These are phyloP conservation scores for Annulohypoxylon bovei DNA, from an alignment of 495 filamentous ascomycete genomes.

Conservation along the genomic window DNA sequence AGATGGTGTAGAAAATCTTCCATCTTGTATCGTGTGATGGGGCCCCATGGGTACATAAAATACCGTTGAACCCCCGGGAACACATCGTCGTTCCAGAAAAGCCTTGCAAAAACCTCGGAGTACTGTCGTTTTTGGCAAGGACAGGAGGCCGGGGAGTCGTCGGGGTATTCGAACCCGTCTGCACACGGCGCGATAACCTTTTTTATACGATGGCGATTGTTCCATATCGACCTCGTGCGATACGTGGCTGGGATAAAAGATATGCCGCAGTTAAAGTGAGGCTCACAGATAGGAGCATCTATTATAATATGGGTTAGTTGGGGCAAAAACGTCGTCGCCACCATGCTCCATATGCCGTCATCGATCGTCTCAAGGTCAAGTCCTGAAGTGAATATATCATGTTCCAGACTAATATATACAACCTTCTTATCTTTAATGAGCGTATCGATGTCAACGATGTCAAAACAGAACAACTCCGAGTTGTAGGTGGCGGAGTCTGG, in stretches of 20 bases:
- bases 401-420: neutral
- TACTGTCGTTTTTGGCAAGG: neutral
- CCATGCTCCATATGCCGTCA: neutral
- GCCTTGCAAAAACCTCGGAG: neutral
- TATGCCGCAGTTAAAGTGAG: too few species aligned
- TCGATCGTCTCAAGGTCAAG: neutral
- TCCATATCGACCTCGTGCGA: neutral
- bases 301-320: too few species aligned
- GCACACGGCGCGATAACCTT: neutral
- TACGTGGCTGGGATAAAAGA: neutral
- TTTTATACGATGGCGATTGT: neutral
- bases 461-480: neutral
- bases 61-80: neutral
- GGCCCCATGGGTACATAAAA: neutral
- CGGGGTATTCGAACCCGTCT: neutral
- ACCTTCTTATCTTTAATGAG: neutral
- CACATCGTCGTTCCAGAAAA: neutral
- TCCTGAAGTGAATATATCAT: neutral
- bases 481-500: neutral
- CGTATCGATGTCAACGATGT: neutral
- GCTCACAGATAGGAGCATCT: too few species aligned
- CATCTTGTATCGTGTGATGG: neutral
- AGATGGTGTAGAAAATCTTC: neutral
- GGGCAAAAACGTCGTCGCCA: neutral
- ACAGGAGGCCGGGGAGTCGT: neutral